Conservation (phyloP, 2,329 filamentous ascomycete species). For the Diaporthe amygdali region DNA sequence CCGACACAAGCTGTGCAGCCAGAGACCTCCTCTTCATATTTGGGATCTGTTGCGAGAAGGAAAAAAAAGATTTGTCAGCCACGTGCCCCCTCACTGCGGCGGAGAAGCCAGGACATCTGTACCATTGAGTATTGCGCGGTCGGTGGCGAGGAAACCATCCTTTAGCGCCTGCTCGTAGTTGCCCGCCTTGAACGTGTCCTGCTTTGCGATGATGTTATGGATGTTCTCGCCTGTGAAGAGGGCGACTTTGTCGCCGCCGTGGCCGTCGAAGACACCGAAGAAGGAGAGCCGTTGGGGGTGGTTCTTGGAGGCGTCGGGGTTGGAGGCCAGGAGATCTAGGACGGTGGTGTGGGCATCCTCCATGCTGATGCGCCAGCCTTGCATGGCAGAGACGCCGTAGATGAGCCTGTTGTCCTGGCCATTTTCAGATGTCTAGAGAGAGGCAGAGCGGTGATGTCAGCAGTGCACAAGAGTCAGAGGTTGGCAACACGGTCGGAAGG, state of each 20-base stretch:
- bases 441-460: slow-evolving; percentile 32
- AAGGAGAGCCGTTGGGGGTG: slow-evolving; percentile 82
- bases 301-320: slow-evolving; percentile 63
- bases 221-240: slow-evolving; percentile 91
- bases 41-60: slow-evolving; percentile 70
- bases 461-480: slow-evolving; percentile 16
- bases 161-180: slow-evolving; percentile 96
- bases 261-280: slow-evolving; percentile 97
- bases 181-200: slow-evolving; percentile 89
- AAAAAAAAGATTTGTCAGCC: slow-evolving; percentile 21
- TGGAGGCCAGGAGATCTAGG: slow-evolving; percentile 77
- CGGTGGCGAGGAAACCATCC: slow-evolving; percentile 95
- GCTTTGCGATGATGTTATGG: slow-evolving; percentile 92
- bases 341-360: slow-evolving; percentile 93
- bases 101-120: slow-evolving; percentile 35
- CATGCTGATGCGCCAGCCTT: slow-evolving; percentile 99
- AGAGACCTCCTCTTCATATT: slow-evolving; percentile 97
- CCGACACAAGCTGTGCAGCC: slow-evolving; percentile 95
- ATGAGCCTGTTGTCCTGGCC: slow-evolving; percentile 92
- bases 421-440: slow-evolving; percentile 77
- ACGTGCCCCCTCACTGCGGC: neutral
- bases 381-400: slow-evolving; percentile 97
- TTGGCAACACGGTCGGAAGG: neutral
- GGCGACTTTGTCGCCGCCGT: slow-evolving; percentile 96
- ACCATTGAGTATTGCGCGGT: slow-evolving; percentile 96